Evolutionary conservation across 768 basidiomycete genomes (phyloP).

Genomic region (Tulasnella sp.): DNA sequence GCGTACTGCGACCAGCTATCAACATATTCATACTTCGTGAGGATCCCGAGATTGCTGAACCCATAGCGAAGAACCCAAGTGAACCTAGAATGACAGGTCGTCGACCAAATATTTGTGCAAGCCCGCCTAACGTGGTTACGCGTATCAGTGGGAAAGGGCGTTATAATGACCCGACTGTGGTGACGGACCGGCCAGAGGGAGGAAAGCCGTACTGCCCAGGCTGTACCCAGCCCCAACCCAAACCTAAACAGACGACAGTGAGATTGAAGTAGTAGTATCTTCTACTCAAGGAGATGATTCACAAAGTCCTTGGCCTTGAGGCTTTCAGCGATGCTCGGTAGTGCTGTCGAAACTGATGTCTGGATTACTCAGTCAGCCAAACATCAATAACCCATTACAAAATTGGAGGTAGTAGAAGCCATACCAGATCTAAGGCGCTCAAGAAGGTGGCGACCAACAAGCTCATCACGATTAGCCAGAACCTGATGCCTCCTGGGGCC

Average conservation of each 20-base stretch:
- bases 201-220: constrained; percentile 32
- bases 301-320: constrained; percentile 14
- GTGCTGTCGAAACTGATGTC: constrained; percentile 14
- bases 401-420: not conserved
- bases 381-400: not conserved
- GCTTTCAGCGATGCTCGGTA: constrained; percentile 14
- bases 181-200: constrained; percentile 34
- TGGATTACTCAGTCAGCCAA: not conserved
- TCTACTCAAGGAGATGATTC: no score
- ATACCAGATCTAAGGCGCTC: constrained; percentile 2
- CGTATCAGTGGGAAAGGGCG: no score
- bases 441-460: constrained; percentile 9
- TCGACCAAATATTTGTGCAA: constrained; percentile 31
- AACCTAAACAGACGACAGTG: not conserved
- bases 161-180: constrained; percentile 21
- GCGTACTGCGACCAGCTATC: constrained; percentile 30
- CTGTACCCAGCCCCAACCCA: constrained; percentile 22
- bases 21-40: constrained; percentile 33
- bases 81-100: constrained; percentile 26
- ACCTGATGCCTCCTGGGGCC: not conserved
- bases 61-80: constrained; percentile 29
- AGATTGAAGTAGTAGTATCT: no score
- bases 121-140: constrained; percentile 28
- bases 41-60: constrained; percentile 31
- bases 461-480: constrained; percentile 6